Conservation (phyloP, 768 basidiomycete genomes). For the Mrakia hoshinonis region DNA sequence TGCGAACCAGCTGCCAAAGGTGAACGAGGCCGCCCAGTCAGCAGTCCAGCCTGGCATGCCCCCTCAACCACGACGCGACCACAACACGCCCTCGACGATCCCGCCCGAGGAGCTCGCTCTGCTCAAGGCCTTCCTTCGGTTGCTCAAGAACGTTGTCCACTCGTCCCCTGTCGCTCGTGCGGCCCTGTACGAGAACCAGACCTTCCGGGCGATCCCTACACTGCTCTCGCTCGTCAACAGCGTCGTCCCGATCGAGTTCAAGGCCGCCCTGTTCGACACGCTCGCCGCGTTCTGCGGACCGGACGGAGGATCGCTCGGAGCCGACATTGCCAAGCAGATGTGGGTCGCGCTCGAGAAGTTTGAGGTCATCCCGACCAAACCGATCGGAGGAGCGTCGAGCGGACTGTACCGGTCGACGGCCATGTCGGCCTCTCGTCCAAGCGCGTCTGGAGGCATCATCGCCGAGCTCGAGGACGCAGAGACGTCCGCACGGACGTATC, state of each 20-base stretch:
- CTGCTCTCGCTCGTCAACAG: conserved; percentile 69
- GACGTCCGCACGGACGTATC: conserved; percentile 65
- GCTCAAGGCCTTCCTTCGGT: conserved; percentile 68
- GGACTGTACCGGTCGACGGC: conserved; percentile 34
- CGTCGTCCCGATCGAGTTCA: conserved; percentile 78
- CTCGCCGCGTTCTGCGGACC: conserved; percentile 74
- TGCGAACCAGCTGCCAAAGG: conserved; percentile 50
- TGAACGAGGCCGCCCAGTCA: conserved; percentile 39
- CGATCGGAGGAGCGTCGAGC: conserved; percentile 40
- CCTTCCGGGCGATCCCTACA: conserved; percentile 72
- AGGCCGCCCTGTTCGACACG: conserved; percentile 72
- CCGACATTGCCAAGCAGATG: conserved; percentile 70
- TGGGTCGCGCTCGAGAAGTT: conserved; percentile 77
- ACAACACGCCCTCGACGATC: conserved; percentile 38
- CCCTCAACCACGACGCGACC: conserved; percentile 12
- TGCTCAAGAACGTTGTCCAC: conserved; percentile 65
- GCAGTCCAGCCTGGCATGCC: background rate
- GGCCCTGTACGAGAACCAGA: conserved; percentile 63
- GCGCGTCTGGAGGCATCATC: conserved; percentile 62
- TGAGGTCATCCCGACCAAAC: conserved; percentile 49
- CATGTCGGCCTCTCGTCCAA: conserved; percentile 44
- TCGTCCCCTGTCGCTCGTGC: conserved; percentile 69
- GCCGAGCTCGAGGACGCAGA: conserved; percentile 82
- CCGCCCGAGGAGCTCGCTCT: conserved; percentile 66
- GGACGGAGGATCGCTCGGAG: conserved; percentile 58